Evolutionary conservation across 345 rosid species (phyloP), one percentile per base, ranked within the genome.

Genomic region (Turnera subulata): DNA sequence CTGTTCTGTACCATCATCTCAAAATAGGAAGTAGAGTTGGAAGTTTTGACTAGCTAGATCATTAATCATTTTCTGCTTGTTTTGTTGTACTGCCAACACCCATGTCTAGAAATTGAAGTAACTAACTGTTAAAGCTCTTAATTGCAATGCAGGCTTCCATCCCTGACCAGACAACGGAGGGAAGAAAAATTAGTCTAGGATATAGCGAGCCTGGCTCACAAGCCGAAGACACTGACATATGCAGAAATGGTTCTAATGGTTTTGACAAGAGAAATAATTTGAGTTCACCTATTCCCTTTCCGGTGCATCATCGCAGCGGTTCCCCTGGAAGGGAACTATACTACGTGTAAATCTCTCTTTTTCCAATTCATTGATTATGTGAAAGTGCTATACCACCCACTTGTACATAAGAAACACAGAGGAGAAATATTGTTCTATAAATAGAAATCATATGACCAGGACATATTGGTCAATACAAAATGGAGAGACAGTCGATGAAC

Each of bases 271-370:
- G 56, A 65, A 64, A 64, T 17, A 56, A 46, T 68, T 64, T 58
- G 42, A 82, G 86, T 56, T 72, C 79, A 23, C 91, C 93, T 14
- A 85, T 83, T 61, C 78, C 76, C 62, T 71, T 85, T 66, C 91
- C 88, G 39, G 73, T 72, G 56, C 56, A 44, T 67, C 62, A 63
- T 56, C 51, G 33, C 61, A 73, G 44, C 59, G 65, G 66, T 69
- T 88, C 79, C 59, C 61, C 77, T 9, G 84, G 80, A 40, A 73
- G 67, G 69, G 96, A 83, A 42, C 64, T 82, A 29, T 89, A 82
- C 70, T 89, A 83, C 66, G 69, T 54, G 96, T 85, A 85, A 74
- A 26, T 43, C 29, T 50, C 46, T 24, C 18, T 16, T 54, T 39
- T 25, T 53, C n/a, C n/a, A 33, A 16, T 63, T 16, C 35, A 17